Evolutionary conservation across 179 eudicot genomes (phyloP), one percentile per base, ranked within the genome.

Genomic region (Amaranthus tricolor): DNA sequence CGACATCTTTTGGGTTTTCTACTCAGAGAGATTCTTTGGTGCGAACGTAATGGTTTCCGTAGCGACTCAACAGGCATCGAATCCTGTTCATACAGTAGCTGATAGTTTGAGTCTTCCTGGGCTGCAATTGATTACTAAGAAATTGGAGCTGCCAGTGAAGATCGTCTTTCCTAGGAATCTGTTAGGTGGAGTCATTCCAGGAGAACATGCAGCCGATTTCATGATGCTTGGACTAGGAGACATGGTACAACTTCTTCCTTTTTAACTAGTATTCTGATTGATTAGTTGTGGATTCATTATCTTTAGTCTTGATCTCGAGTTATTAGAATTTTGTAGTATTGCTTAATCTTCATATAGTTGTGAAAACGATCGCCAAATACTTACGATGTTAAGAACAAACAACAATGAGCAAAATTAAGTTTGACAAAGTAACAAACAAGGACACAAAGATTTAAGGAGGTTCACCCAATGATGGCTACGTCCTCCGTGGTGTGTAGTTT

Each of bases 161-260:
- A 93, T 95, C 76, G 94, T 95, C 43, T 93, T 93, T 69, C 99
- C 99, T 11, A 88, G 98, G 75, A 86, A 93, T 84, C 78, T 95
- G 81, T 83, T 93, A 55, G 97, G 97, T 65, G 89, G 96, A 66
- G 82, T 77, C 17, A 78, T 82, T 70, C 92, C 94, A 55, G 89
- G 87, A 82, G 86, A 88, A 64, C 83, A 14, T 81, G 81, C 89
- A 71, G 62, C 82, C 2, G 97, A 91, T 70, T 95, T 87, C 85
- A 91, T 93, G 94, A 95, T 95, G 97, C 99, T 95, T 80, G 99
- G 99, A 73, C 96, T 93, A 53, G 99, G 99, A 66, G 99, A 95
- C 85, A 95, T 95, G 99, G 99, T 95, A 93, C 81, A 48, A 24
- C 72, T 85, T 17, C 78, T 72, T 55, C 44, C 61, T 20, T 16